Evolutionary conservation across 805 yeast genomes (phyloP).

Genomic region (Wickerhamomyces chambardii): DNA sequence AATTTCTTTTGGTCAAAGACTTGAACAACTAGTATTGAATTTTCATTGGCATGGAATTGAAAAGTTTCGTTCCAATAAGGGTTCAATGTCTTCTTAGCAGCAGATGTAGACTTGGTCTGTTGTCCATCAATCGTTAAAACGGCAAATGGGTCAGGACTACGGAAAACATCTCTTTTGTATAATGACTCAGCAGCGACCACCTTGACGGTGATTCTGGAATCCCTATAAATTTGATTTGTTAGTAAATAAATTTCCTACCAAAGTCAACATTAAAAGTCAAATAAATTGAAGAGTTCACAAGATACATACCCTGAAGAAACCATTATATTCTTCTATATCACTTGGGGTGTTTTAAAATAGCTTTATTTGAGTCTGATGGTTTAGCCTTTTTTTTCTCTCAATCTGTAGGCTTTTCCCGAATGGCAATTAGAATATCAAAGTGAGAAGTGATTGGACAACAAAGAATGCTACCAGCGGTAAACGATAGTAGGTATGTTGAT

Average conservation of each 20-base stretch:
- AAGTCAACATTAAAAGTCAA: background rate
- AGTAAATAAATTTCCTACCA: too few species aligned
- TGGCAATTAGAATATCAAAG: too few species aligned
- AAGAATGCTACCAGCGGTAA: too few species aligned
- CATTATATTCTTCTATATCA: too few species aligned
- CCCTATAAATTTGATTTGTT: conserved; percentile 1
- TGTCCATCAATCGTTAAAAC: conserved; percentile 96
- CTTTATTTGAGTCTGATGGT: too few species aligned
- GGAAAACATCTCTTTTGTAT: conserved; percentile 89
- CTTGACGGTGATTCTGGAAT: conserved; percentile 34
- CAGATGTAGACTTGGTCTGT: conserved; percentile 91
- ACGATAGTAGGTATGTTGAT: too few species aligned
- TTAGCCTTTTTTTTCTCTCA: too few species aligned
- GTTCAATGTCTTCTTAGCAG: conserved; percentile 86
- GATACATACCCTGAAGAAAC: background rate
- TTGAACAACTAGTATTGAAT: conserved; percentile 83
- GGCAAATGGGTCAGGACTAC: conserved; percentile 97
- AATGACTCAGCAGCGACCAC: conserved; percentile 95
- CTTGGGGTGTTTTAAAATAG: too few species aligned
- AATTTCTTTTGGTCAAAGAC: conserved; percentile 96
- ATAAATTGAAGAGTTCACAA: background rate
- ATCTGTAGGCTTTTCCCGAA: too few species aligned
- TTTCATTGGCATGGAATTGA: conserved; percentile 66
- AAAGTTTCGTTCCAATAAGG: conserved; percentile 98
- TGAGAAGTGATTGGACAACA: too few species aligned